These are phyloP conservation scores for Yamadazyma sp. DNA, from an alignment of 1,139 yeast genomes.

Conservation along the genomic window DNA sequence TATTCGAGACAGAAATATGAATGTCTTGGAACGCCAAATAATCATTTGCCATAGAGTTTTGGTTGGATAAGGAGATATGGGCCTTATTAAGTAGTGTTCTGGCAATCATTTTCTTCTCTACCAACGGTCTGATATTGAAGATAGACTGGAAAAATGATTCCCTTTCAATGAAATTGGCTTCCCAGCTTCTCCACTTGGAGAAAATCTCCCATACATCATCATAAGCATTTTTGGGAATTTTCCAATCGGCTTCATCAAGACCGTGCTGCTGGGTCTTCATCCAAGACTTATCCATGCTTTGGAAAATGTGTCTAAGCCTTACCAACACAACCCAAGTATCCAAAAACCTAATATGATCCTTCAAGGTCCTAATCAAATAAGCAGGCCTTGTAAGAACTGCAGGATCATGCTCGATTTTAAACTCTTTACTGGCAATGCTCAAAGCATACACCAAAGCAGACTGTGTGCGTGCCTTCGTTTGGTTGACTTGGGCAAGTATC, in stretches of 20 bases:
- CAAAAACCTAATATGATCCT: slow-evolving; percentile 72
- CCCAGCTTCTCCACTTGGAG: slow-evolving; percentile 92
- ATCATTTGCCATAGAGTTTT: slow-evolving; percentile 13
- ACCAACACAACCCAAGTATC: slow-evolving; percentile 88
- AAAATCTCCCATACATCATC: slow-evolving; percentile 58
- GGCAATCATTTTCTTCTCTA: slow-evolving; percentile 9
- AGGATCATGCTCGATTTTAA: slow-evolving; percentile 76
- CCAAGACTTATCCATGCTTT: slow-evolving; percentile 61
- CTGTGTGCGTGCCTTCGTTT: slow-evolving; percentile 17
- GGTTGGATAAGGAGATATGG: slow-evolving; percentile 5
- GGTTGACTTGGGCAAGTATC: slow-evolving; percentile 17
- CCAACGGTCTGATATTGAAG: slow-evolving; percentile 22
- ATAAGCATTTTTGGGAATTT: slow-evolving; percentile 53
- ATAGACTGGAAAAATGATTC: slow-evolving; percentile 52
- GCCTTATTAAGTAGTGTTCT: slow-evolving; percentile 11
- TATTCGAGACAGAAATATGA: slow-evolving; percentile 8
- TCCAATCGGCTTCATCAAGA: slow-evolving; percentile 25
- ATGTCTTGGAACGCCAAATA: slow-evolving; percentile 16
- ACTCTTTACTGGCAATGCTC: slow-evolving; percentile 60
- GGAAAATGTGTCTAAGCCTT: slow-evolving; percentile 70
- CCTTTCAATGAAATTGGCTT: slow-evolving; percentile 49
- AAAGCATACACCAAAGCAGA: slow-evolving; percentile 54
- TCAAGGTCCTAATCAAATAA: slow-evolving; percentile 67
- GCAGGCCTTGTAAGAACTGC: slow-evolving; percentile 89
- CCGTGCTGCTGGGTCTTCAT: slow-evolving; percentile 21